Evolutionary conservation across 805 yeast species (phyloP), one percentile per base, ranked within the genome.

Genomic region (Komagataella phaffii): DNA sequence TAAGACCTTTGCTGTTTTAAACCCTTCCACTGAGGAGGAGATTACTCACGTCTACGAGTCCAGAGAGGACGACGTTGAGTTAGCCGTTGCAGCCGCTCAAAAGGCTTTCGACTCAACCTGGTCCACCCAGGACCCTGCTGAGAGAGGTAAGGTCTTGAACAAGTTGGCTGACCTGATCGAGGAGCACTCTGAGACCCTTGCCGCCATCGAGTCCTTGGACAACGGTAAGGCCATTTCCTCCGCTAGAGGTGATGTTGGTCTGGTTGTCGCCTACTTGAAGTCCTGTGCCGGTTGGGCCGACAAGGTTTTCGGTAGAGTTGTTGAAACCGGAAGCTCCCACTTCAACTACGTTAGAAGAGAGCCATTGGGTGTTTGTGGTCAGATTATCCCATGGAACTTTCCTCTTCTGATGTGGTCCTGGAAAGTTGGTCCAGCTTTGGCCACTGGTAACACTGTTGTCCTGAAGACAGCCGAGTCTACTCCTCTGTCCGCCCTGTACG

Each of bases 301-400:
- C 71, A 89, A 90, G 74, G 70, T 86, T 57, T 77, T 74, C 58
- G 96, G 96, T 60, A 75, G 80, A 57, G 68, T 82, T 53, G 76
- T 87, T 53, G 87, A 87, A 66, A 82, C 95, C 49, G 91, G 90
- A 55, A 66, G 69, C 53, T 71, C 80, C 49, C 87, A 86, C 68
- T 80, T 89, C 66, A 79, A 79, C 55, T 88, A 83, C 71, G 83
- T 91, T 57, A 80, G 81, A 67, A 84, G 85, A 68, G 96, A 89
- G 70, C 96, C 97, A 54, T 73, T 87, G 61, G 97, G 96, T 65
- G 96, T 90, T 48, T 88, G 95, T 67, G 97, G 96, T 54, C 95
- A 88, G 69, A 86, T 90, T 64, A 89, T 90, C 58, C 96, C 97
- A 59, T 90, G 97, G 97, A 90, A 90, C 73, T 90, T 88, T 80